phyloP scores from a whole-genome alignment of 306 rosid species.

The Rosa multiflora region DNA sequence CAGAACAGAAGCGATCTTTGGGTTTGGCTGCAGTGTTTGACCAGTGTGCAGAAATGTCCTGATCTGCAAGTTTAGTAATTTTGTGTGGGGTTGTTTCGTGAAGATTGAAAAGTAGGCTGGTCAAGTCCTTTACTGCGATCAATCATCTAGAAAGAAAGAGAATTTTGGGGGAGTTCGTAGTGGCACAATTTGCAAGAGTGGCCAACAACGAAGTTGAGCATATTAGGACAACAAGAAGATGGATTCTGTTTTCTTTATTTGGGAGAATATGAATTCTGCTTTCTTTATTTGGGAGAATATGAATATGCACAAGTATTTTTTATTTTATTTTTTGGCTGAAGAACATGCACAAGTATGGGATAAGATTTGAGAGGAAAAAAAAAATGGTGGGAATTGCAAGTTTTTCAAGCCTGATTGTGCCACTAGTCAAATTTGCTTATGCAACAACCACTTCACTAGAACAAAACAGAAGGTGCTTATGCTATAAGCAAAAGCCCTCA shows the following conservation, averaged over 20 bases:
- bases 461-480: background rate
- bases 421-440: background rate
- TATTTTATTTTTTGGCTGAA: background rate
- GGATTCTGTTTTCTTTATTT: background rate
- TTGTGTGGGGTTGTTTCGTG: too few species aligned
- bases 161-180: background rate
- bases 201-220: background rate
- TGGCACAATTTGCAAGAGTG: background rate
- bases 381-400: background rate
- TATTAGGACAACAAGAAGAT: background rate
- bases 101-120: background rate
- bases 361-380: background rate
- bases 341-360: background rate
- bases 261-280: background rate
- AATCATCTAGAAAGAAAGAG: background rate
- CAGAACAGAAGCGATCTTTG: background rate
- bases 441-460: background rate
- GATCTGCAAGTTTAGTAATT: background rate
- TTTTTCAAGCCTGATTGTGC: background rate
- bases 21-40: constrained; percentile 6
- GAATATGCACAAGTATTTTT: background rate
- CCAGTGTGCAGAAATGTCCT: constrained; percentile 16
- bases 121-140: background rate
- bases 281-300: background rate
- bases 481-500: background rate